Base-by-base conservation (phyloP, 495 filamentous ascomycete genomes). In the Penicillium bialowiezense region DNA sequence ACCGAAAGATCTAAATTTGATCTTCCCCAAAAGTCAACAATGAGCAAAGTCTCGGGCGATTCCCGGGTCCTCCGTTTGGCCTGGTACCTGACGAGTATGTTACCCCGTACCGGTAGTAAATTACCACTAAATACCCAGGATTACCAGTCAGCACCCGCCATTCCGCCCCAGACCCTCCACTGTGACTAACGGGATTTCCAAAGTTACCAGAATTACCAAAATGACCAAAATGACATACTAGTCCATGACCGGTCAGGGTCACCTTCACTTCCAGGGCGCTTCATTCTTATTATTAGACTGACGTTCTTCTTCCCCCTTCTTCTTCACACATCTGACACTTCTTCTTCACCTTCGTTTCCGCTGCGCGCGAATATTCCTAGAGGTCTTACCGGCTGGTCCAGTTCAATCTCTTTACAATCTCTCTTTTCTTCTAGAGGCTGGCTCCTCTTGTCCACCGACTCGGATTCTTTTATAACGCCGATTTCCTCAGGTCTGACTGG, bases 321-420 rank as follows among this genome's bases (percentile, higher is more conserved):
- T 51, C 39, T 51, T 46, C 50, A 7, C 42, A 34, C 26, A 29
- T 18, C n/a, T n/a, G 26, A 35, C 31, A 15, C 32, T 23, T 43
- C 46, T 44, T 44, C 40, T 44, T 48, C 63, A 57, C 65, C 50
- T 69, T 70, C 65, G 56, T 70, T 71, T 65, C 71, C 70, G 70
- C 68, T 66, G 68, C 64, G 69, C 68, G 70, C 65, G 60, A 58
- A 62, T 50, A 42, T 50, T 21, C 52, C 44, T 58, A 71, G 63
- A 70, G 67, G 57, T 61, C 62, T 64, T 54, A 66, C 56, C 61
- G 69, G 71, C 71, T 69, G 71, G 71, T 61, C 72, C 64, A 69
- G 62, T 72, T 61, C 59, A 64, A 52, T 67, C 64, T 71, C 58
- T 60, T n/a, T 52, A 60, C 56, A 40, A 44, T 65, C 63, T 69